Conservation (phyloP, 257 asterid species). For the Paulownia fortunei region DNA sequence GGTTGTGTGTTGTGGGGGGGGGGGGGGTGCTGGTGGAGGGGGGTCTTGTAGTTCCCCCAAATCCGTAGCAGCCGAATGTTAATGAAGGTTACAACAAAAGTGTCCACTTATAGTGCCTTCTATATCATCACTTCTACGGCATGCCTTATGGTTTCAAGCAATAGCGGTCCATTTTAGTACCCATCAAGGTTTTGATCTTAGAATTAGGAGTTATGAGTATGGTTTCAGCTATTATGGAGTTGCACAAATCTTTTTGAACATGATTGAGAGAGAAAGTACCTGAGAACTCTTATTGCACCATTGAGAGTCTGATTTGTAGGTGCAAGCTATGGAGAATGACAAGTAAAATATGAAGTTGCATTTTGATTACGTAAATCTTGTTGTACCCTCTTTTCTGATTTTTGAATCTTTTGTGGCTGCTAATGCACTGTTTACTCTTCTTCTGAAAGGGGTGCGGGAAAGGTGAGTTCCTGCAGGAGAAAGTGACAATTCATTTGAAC, state of each 20-base stretch:
- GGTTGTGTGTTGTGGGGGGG: too few relatives aligned
- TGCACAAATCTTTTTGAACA: background rate
- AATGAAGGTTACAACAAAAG: too few relatives aligned
- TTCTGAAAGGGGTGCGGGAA: background rate
- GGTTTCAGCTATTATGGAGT: background rate
- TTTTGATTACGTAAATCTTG: background rate
- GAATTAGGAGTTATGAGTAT: background rate
- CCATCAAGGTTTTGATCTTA: background rate
- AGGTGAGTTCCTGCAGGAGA: background rate
- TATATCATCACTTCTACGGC: background rate
- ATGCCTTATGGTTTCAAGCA: background rate
- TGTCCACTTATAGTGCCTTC: background rate
- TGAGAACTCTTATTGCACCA: background rate
- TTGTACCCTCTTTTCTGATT: background rate
- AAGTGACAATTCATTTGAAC: slow-evolving; percentile 13
- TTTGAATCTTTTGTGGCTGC: background rate
- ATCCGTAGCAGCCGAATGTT: too few relatives aligned
- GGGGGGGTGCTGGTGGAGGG: too few relatives aligned
- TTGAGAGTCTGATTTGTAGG: background rate
- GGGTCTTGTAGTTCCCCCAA: too few relatives aligned
- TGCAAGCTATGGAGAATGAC: background rate
- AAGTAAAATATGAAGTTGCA: background rate
- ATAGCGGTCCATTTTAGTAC: background rate
- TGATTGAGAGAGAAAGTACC: background rate
- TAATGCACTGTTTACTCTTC: background rate